A percentile compares a stretch with the other conserved stretches of the same genome.
Conservation (phyloP, 2,329 filamentous ascomycete species). For the Aspergillus japonicus region DNA sequence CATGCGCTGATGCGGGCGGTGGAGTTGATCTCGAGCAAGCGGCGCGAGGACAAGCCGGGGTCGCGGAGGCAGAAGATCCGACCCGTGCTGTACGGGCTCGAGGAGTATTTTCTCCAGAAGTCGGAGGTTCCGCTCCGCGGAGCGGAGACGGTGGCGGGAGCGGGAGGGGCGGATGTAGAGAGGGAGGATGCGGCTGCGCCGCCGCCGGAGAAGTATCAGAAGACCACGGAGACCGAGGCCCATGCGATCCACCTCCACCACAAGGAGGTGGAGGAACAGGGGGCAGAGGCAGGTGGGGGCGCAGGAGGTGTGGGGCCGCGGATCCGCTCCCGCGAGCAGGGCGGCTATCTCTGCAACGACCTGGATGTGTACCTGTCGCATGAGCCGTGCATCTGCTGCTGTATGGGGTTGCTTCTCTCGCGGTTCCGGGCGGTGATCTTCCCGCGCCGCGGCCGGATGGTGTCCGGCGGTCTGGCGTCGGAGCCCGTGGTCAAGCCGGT, state of each 20-base stretch:
- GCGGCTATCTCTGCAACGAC: constrained; percentile 90
- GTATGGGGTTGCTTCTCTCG: constrained; percentile 93
- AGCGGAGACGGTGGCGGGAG: constrained; percentile 51
- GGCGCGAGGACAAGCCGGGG: constrained; percentile 29
- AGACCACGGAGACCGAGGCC: constrained; percentile 16
- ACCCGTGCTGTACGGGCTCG: constrained; percentile 26
- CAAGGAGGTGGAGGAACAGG: constrained; percentile 10
- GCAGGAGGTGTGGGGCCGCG: constrained; percentile 39
- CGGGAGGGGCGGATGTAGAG: neutral
- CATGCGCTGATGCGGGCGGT: constrained; percentile 48
- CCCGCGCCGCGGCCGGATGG: constrained; percentile 62
- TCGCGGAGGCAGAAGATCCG: constrained; percentile 13
- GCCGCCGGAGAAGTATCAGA: constrained; percentile 20
- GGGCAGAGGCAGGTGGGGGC: neutral
- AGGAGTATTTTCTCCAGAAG: constrained; percentile 47
- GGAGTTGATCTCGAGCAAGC: constrained; percentile 43
- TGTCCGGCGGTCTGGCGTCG: constrained; percentile 78
- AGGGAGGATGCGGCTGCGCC: constrained; percentile 7
- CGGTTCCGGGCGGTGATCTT: constrained; percentile 86
- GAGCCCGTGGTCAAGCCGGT: constrained; percentile 49
- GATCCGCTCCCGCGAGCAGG: constrained; percentile 67
- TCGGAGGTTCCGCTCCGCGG: constrained; percentile 6
- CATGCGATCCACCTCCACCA: constrained; percentile 12
- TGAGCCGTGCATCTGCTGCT: constrained; percentile 94
- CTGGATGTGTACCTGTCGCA: constrained; percentile 93